Base-by-base conservation (phyloP, 2,329 filamentous ascomycete species). In the Penicillium sp. region DNA sequence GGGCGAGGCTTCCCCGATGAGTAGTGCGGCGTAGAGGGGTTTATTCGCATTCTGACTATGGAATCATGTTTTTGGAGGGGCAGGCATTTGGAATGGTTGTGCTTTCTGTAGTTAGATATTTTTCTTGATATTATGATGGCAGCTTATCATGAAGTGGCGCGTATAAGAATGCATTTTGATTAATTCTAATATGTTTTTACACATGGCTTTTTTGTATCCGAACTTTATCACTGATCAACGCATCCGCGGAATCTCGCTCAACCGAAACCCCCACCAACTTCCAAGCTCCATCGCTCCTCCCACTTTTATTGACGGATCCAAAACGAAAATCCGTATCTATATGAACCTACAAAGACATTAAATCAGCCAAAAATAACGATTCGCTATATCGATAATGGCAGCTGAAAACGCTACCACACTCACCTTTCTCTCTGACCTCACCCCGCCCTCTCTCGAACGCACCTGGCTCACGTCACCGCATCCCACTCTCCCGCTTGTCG, bases 401-500 rank as follows among this genome's bases (percentile, higher is more conserved):
- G 55, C 45, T 8, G 31, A 45, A n/a, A 35, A 54, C n/a, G 31
- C 35, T 50, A 26, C 30, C 19, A 48, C 11, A 9, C 57, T 63
- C 48, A 45, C 49, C 35, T 31, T 60, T n/a, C 51, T 58, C 30
- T 57, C 54, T 46, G 83, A 85, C 53, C 78, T 88, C 58, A 78
- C 77, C 23, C 85, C 86, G 11, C 77, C 85, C 15, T 85, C 76
- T 9, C 71, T 76, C 55, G 78, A 80, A 66, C 91, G 95, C 69
- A 90, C 92, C 71, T 99, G 95, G 95, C 87, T 88, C 66, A 92
- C 91, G 21, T 82, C 89, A 61, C 91, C 93, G 1, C 95, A 99
- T 74, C 93, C 94, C 2, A 90, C 88, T 30, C 88, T 95, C 21
- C 94, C 95, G 3, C 86, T 98, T 63, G 83, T 97, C 70, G 95